Percentiles rank a stretch among this genome's conserved stretches.
phyloP scores from a whole-genome alignment of 306 rosid genomes.

The Rubus parviflorus region DNA sequence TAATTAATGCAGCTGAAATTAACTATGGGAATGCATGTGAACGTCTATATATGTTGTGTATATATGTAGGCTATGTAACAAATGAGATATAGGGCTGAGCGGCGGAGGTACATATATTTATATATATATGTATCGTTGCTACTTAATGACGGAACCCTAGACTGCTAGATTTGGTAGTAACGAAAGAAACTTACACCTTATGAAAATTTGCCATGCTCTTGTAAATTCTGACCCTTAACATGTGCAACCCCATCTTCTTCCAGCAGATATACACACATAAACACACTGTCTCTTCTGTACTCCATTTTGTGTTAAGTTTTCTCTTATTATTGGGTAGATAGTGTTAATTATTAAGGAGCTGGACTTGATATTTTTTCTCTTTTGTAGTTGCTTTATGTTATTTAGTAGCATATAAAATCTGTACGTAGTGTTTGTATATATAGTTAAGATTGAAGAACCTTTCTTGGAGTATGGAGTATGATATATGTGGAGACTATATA shows the following conservation, averaged over 20 bases:
- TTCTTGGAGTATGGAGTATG: background rate
- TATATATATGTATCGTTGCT: background rate
- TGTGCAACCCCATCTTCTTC: constrained; percentile 35
- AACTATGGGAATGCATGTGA: constrained; percentile 46
- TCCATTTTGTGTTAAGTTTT: background rate
- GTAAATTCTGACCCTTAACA: constrained; percentile 58
- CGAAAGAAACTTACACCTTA: constrained; percentile 45
- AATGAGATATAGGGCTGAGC: constrained; percentile 26
- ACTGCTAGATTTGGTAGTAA: constrained; percentile 50
- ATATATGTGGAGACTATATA: background rate
- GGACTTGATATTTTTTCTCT: background rate
- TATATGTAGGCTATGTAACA: constrained; percentile 27
- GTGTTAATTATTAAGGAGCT: background rate
- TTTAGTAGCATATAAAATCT: background rate
- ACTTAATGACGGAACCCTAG: constrained; percentile 45
- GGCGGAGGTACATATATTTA: background rate
- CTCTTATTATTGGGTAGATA: background rate
- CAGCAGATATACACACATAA: no score
- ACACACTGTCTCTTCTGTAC: background rate
- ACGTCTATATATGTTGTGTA: constrained; percentile 26
- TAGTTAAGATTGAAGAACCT: background rate
- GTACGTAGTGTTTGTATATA: background rate
- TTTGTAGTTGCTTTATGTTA: background rate
- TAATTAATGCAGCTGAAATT: constrained; percentile 44
- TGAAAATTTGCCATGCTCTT: constrained; percentile 42